Evolutionary conservation across 257 asterid genomes (phyloP), one percentile per base, ranked within the genome.

Genomic region (Solanum pinnatisectum): DNA sequence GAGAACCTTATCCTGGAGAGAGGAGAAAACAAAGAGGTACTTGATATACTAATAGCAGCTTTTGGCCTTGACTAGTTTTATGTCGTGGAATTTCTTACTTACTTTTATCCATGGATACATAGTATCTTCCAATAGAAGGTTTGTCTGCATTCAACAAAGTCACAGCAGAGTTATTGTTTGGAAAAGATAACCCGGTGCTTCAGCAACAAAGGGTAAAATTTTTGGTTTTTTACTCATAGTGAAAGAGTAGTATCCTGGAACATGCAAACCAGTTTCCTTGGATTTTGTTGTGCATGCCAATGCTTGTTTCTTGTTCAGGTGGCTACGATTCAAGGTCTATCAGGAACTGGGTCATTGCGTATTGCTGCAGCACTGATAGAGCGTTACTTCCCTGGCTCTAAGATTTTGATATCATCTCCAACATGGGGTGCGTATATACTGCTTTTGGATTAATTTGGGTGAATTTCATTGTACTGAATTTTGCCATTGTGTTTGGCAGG

Each of bases 121-220:
- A 97, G 99, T 97, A 97, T 91, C 98, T 97, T 89, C 99, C 99
- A 39, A 97, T 97, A 56, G 99, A 97, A 92, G 99, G 99, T 70
- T 93, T 97, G 96, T 98, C 98, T 89, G 96, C 98, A 88, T 97
- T 97, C 90, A 97, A 97, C 94, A 97, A 94, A 91, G 98, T 86
- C 88, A 97, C 99, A 3, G 98, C 98, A 81, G 98, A 96, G 90
- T 90, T 97, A 84, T 90, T 97, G 89, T 92, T 97, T 89, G 99
- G 99, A 86, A 94, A 96, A 39, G 95, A 92, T 76, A 97, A 91
- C 87, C 89, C 91, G 84, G 92, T 97, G 85, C 94, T 95, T 94
- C 91, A 90, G 94, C 93, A 97, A 88, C 94, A 95, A 92, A 91
- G 96, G 88, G 99, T 95, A 94, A 67, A 84, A n/a, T 22, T 74